A percentile compares a stretch with the other conserved stretches of the same genome.
Evolutionary conservation across 208 protist species (phyloP).

Genomic region (Polymyxa betae): DNA sequence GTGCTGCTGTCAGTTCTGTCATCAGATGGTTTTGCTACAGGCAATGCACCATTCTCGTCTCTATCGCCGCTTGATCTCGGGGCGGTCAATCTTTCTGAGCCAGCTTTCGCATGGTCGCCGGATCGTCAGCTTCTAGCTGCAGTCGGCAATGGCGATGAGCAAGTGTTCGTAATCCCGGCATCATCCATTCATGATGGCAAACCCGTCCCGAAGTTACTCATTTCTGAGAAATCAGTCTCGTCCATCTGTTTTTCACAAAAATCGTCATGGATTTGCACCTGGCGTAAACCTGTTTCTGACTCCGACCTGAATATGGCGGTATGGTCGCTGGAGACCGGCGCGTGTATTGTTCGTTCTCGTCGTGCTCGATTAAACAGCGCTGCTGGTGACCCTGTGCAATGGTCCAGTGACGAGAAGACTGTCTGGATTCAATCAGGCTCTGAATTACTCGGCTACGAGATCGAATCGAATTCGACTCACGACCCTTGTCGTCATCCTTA

Average conservation of each 20-base stretch:
- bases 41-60: neutral
- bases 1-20: neutral
- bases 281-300: neutral
- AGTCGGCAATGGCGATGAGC: neutral
- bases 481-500: neutral
- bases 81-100: neutral
- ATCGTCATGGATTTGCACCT: constrained; percentile 25
- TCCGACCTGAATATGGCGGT: constrained; percentile 35
- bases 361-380: neutral
- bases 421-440: constrained; percentile 11
- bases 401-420: constrained; percentile 25
- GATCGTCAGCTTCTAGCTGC: neutral
- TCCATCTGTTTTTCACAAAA: neutral
- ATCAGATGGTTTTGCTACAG: neutral
- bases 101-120: neutral
- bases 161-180: neutral
- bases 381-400: neutral
- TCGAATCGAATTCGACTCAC: neutral
- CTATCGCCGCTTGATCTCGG: neutral
- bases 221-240: neutral
- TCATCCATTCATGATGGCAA: neutral
- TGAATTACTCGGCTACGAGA: constrained; percentile 13
- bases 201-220: neutral
- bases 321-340: constrained; percentile 3
- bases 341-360: neutral